Base-by-base conservation (phyloP, 345 rosid species). In the Pugionium cornutum region DNA sequence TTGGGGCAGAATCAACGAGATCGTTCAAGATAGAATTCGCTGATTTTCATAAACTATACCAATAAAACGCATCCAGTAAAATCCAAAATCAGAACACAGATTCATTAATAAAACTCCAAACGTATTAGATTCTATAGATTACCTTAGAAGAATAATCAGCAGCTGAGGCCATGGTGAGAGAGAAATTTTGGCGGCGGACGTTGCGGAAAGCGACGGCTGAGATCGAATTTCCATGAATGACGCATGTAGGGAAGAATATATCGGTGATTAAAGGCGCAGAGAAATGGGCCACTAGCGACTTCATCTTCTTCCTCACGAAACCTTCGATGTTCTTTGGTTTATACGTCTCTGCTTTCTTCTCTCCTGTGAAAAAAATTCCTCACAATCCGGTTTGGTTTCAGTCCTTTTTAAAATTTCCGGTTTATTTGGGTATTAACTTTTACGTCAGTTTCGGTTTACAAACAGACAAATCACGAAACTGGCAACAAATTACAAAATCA, bases 131-230 rank as follows among this genome's bases (percentile, higher is more conserved):
- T 28, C 7, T 36, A 2, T 41, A 25, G 42, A 54, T 53, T 71
- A 83, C 90, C 87, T 83, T 84, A 66, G 85, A 72, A 33, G 83
- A 75, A 58, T 89, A 76, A 71, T 69, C 85, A 84, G 87, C 31
- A 29, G 89, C 68, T 18, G 88, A 81, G n/a, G 97, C 89, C 97
- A 86, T 83, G 80, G 79, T 51, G 58, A 77, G 69, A 58, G 76
- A 45, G 18, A 39, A 64, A 64, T 29, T 29, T 44, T 70, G 76
- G 37, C 47, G 71, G 44, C 28, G 67, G 11, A 55, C 9, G 45
- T 54, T 9, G 49, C 76, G 39, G 73, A 54, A 57, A 65, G 63
- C 30, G 50, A 75, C 37, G 72, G 62, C 64, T 70, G 58, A 69
- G 46, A 58, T 11, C 42, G 70, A 48, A 2, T 40, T 0, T 40